These are phyloP conservation scores for Lithospermum erythrorhizon DNA, from an alignment of 257 asterid genomes.

Conservation along the genomic window DNA sequence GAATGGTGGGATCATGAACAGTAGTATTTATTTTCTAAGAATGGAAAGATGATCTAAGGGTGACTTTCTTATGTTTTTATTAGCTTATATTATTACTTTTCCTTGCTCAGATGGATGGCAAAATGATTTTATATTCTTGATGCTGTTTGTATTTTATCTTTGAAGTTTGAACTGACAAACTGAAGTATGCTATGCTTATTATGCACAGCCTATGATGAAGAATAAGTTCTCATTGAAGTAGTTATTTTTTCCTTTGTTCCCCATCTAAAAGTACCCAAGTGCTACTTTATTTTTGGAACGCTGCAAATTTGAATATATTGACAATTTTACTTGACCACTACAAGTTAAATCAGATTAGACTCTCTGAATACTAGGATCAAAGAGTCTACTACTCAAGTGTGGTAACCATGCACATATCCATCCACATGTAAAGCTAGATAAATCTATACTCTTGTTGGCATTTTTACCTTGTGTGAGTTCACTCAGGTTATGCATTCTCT, in stretches of 20 bases:
- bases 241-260: no score
- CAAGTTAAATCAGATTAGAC: no score
- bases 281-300: neutral
- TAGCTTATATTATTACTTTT: neutral
- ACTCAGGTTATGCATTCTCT: neutral
- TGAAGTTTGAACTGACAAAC: neutral
- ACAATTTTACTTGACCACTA: no score
- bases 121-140: neutral
- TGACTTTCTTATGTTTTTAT: conserved; percentile 10
- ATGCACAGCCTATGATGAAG: neutral
- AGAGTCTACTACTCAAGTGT: no score
- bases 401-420: no score
- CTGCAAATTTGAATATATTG: no score
- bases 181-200: neutral
- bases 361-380: no score
- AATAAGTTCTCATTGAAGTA: neutral
- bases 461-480: no score
- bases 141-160: neutral
- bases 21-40: conserved; percentile 32
- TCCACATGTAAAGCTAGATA: no score
- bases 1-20: conserved; percentile 36
- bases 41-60: conserved; percentile 18
- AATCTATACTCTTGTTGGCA: no score
- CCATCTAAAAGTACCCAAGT: neutral
- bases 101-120: neutral